A percentile compares a stretch with the other conserved stretches of the same genome.
Evolutionary conservation across 2,329 filamentous ascomycete genomes (phyloP).

Genomic region (Pestalotiopsis sp.): DNA sequence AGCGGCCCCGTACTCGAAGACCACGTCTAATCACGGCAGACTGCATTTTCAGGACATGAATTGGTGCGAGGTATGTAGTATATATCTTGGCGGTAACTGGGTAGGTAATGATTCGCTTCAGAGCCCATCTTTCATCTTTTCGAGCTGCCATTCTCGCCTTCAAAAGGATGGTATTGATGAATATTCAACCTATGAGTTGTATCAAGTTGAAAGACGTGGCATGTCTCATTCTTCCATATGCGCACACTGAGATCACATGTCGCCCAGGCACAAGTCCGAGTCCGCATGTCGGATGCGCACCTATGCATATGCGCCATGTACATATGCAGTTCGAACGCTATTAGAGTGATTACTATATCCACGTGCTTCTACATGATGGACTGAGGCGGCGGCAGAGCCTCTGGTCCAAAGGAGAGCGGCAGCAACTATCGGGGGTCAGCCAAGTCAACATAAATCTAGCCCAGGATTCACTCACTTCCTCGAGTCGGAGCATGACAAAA

Average conservation of each 20-base stretch:
- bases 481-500: constrained; percentile 70
- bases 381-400: constrained; percentile 50
- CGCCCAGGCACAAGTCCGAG: not conserved
- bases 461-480: constrained; percentile 53
- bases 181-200: not conserved
- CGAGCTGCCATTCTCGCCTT: not conserved
- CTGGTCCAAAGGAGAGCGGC: constrained; percentile 70
- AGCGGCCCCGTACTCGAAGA: not conserved
- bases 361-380: not conserved
- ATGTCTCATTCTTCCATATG: not conserved
- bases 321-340: not conserved
- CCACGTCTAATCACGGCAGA: not conserved
- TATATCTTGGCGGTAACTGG: not conserved
- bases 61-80: not conserved
- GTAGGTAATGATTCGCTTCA: not conserved
- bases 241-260: not conserved
- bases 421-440: constrained; percentile 49
- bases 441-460: constrained; percentile 1
- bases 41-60: not conserved
- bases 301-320: not conserved
- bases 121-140: not conserved
- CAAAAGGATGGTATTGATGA: not conserved
- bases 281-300: not conserved
- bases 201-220: not conserved
- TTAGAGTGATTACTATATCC: not conserved